Base-by-base conservation (phyloP, 2,329 filamentous ascomycete genomes). In the Fusarium drepaniforme region DNA sequence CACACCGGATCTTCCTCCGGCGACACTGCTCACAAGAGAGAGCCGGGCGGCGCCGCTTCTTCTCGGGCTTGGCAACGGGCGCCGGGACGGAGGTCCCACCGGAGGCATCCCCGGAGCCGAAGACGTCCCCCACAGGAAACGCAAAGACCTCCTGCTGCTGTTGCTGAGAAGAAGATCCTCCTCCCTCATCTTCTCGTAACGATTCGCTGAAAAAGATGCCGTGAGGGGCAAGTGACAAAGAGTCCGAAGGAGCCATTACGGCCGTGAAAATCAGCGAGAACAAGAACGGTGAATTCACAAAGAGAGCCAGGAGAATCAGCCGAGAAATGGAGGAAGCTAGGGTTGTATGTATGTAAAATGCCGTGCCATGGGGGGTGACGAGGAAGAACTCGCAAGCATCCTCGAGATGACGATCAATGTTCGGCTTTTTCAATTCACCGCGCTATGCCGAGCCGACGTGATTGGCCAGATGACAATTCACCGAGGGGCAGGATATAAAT, bases 1-100 rank as follows among this genome's bases (percentile, higher is more conserved):
- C 88, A 77, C 91, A 93, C 57, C 87, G 86, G 68, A 92, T 88
- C 80, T 93, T 93, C 46, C 90, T 88, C 66, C 82, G 86, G 51
- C 90, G 85, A 76, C 91, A 93, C 49, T 90, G 84, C 73, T 86
- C 82, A 78, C 90, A 92, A 2, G 90, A 90, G 37, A 87, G 80
- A 4, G 85, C 81, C 38, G 83, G 84, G 21, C 83, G 80, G 62
- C 83, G 81, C 12, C 84, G 79, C 68, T 84, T 85, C 82, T 84
- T 85, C 57, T 80, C 77, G 25, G 75, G 51, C 63, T 70, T 77
- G 59, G 69, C 58, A 30, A 62, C 64, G 53, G 73, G 65, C 33
- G 44, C 15, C 23, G 44, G 33, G 25, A 33, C 49, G 49, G 49
- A 53, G 64, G 62, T 62, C 44, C 53, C 70, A 72, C 67, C 64